Evolutionary conservation across 192 early-diverging fungal species (phyloP).

Genomic region (Rhizoclosmatium sp.): DNA sequence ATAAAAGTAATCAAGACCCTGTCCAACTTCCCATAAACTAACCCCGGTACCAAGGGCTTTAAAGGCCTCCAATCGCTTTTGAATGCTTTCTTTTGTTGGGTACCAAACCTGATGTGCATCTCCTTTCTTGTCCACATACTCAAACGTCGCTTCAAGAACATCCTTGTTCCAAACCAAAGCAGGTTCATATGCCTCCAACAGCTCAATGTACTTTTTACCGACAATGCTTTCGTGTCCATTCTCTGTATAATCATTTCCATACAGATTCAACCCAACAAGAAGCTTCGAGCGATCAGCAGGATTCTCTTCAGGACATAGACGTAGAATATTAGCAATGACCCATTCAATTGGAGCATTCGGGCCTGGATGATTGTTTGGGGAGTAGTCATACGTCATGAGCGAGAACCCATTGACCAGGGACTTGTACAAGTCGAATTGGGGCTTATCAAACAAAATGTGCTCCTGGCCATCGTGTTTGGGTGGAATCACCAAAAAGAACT

Average conservation of each 20-base stretch:
- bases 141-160: slow-evolving; percentile 8
- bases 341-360: slow-evolving; percentile 40
- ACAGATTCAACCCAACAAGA: slow-evolving; percentile 41
- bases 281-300: slow-evolving; percentile 23
- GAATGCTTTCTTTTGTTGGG: slow-evolving; percentile 30
- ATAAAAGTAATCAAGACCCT: slow-evolving; percentile 46
- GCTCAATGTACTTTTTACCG: not conserved
- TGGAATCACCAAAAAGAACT: slow-evolving; percentile 36
- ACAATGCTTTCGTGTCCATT: slow-evolving; percentile 7
- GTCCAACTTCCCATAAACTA: slow-evolving; percentile 43
- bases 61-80: slow-evolving; percentile 15
- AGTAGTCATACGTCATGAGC: slow-evolving; percentile 47
- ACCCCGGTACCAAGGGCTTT: slow-evolving; percentile 34
- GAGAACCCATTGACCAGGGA: slow-evolving; percentile 37
- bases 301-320: slow-evolving; percentile 9
- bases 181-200: slow-evolving; percentile 5
- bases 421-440: slow-evolving; percentile 33
- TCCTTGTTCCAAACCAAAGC: slow-evolving; percentile 13
- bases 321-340: slow-evolving; percentile 29
- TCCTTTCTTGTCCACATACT: slow-evolving; percentile 6
- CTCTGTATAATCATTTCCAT: slow-evolving; percentile 30
- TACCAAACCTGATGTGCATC: slow-evolving; percentile 35
- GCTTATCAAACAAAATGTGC: slow-evolving; percentile 2
- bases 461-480: slow-evolving; percentile 1
- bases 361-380: slow-evolving; percentile 16